Evolutionary conservation across 169 alveolate species (phyloP).

Genomic region (Cryptosporidium felis): DNA sequence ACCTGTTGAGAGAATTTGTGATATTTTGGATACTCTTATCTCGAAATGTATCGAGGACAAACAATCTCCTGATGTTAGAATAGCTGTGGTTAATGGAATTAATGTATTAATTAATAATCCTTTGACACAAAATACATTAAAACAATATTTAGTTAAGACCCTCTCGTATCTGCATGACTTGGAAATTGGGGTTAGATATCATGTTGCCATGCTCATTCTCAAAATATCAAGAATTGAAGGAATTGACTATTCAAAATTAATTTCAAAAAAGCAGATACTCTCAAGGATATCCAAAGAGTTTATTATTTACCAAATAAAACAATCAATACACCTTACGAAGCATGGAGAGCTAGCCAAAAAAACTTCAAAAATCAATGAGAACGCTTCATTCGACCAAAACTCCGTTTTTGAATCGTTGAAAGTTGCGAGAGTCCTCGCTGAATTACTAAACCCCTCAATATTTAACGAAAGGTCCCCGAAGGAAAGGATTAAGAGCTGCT

Average conservation of each 20-base stretch:
- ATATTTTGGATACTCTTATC: not conserved
- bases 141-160: not conserved
- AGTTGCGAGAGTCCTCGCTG: constrained; percentile 55
- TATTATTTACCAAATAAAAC: constrained; percentile 32
- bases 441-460: constrained; percentile 62
- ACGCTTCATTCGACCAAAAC: not conserved
- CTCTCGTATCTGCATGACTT: constrained; percentile 18
- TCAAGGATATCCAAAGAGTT: constrained; percentile 58
- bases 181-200: constrained; percentile 39
- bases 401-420: constrained; percentile 15
- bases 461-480: constrained; percentile 15
- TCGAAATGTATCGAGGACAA: constrained; percentile 26
- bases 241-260: constrained; percentile 22
- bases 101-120: constrained; percentile 30
- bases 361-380: not conserved
- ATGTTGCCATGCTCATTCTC: constrained; percentile 25
- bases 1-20: constrained; percentile 42
- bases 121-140: constrained; percentile 8
- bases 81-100: constrained; percentile 51
- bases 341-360: not conserved
- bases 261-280: constrained; percentile 55
- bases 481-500: constrained; percentile 34
- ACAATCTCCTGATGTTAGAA: not conserved
- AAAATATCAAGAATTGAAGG: constrained; percentile 59
- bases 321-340: constrained; percentile 7